Evolutionary conservation across 305 asterid species (phyloP).

Genomic region (Solanum hybrid): DNA sequence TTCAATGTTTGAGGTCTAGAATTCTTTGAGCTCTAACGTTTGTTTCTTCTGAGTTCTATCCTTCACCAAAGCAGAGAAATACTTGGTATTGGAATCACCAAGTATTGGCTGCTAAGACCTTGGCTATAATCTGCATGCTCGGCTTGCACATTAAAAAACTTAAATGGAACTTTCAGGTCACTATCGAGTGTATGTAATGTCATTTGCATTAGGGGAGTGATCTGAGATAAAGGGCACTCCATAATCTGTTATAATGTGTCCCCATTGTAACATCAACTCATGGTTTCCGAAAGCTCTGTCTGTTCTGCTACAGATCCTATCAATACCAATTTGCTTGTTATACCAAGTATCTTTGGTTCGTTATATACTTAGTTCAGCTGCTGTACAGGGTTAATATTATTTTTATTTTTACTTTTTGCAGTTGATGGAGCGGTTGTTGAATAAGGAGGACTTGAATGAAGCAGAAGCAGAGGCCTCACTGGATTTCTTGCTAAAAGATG

Average conservation of each 20-base stretch:
- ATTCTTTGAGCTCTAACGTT: not conserved
- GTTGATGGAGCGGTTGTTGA: conserved; percentile 57
- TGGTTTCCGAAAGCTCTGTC: not conserved
- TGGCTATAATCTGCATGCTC: no score
- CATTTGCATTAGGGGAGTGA: not conserved
- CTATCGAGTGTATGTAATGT: not conserved
- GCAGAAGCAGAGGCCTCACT: conserved; percentile 70
- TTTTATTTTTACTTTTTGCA: conserved; percentile 11
- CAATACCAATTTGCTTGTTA: not conserved
- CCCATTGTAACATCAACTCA: not conserved
- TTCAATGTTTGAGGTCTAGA: not conserved
- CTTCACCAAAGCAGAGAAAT: not conserved
- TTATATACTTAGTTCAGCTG: not conserved
- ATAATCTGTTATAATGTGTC: not conserved
- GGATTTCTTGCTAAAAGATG: conserved; percentile 47
- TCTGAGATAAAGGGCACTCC: not conserved
- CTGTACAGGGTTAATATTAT: no score
- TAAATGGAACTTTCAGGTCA: not conserved
- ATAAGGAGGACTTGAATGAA: conserved; percentile 53
- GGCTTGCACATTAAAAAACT: not conserved
- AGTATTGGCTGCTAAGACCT: no score
- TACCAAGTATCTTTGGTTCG: not conserved
- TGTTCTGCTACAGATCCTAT: not conserved
- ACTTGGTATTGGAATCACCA: not conserved
- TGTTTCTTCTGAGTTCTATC: not conserved